Evolutionary conservation across 768 basidiomycete species (phyloP).

Genomic region (Russula vinacea): DNA sequence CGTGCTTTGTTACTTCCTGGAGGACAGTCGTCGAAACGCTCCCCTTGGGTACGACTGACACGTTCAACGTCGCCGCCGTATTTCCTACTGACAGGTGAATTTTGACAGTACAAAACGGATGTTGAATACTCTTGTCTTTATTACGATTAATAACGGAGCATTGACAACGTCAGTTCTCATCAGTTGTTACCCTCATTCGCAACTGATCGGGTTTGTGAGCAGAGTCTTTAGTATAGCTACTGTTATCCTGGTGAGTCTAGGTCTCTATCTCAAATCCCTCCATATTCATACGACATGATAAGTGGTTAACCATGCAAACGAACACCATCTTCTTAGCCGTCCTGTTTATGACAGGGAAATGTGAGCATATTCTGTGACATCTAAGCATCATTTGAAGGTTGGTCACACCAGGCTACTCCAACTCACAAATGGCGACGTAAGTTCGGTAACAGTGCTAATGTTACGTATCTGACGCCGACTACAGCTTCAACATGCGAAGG

Average conservation of each 20-base stretch:
- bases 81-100: not conserved
- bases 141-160: slow-evolving; percentile 10
- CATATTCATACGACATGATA: not conserved
- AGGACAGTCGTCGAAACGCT: slow-evolving; percentile 3
- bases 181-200: not conserved
- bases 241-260: not conserved
- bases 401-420: not conserved
- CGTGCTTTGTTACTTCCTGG: slow-evolving; percentile 10
- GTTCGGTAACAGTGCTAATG: not conserved
- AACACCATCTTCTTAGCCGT: slow-evolving; percentile 3
- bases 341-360: slow-evolving; percentile 8
- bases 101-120: slow-evolving; percentile 7
- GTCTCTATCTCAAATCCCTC: not conserved
- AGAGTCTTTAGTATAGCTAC: slow-evolving; percentile 6
- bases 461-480: not conserved
- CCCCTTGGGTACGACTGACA: slow-evolving; percentile 10
- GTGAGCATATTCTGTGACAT: slow-evolving; percentile 1
- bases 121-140: slow-evolving; percentile 2
- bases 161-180: slow-evolving; percentile 2
- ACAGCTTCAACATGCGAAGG: slow-evolving; percentile 10
- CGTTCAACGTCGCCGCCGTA: not conserved
- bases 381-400: not conserved
- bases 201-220: not conserved
- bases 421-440: slow-evolving; percentile 11
- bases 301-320: slow-evolving; percentile 10